Evolutionary conservation across 2,329 filamentous ascomycete species (phyloP).

Genomic region (Exophiala lecanii-corni): DNA sequence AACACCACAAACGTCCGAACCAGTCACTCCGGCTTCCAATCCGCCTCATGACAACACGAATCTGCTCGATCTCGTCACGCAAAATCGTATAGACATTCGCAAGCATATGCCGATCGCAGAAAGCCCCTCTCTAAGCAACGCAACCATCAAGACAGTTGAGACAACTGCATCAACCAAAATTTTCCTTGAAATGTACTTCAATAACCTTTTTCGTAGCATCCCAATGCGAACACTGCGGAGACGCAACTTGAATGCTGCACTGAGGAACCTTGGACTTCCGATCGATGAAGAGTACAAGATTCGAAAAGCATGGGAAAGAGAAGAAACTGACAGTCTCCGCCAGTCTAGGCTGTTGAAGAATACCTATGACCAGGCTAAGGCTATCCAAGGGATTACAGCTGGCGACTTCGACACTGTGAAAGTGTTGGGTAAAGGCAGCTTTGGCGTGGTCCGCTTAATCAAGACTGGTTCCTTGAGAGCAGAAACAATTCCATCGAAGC

Average conservation of each 20-base stretch:
- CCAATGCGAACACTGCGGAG: slow-evolving; percentile 59
- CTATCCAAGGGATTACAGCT: slow-evolving; percentile 48
- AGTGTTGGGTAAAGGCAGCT: slow-evolving; percentile 86
- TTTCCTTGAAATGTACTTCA: slow-evolving; percentile 79
- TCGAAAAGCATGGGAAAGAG: slow-evolving; percentile 56
- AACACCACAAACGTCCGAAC: slow-evolving; percentile 21
- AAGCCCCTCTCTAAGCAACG: neutral
- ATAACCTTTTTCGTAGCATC: slow-evolving; percentile 57
- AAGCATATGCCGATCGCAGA: slow-evolving; percentile 23
- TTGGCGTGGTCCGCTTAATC: slow-evolving; percentile 85
- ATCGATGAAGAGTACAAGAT: slow-evolving; percentile 27
- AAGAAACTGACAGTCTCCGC: slow-evolving; percentile 71
- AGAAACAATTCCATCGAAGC: slow-evolving; percentile 13
- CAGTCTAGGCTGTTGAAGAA: slow-evolving; percentile 66
- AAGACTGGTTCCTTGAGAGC: slow-evolving; percentile 51
- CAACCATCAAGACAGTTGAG: slow-evolving; percentile 60
- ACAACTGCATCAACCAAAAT: slow-evolving; percentile 75
- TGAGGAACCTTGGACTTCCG: slow-evolving; percentile 39
- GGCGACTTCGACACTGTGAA: slow-evolving; percentile 76
- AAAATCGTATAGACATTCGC: slow-evolving; percentile 4
- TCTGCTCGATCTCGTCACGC: slow-evolving; percentile 12
- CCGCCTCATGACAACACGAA: slow-evolving; percentile 10
- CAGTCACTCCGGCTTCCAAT: slow-evolving; percentile 15
- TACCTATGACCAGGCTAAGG: slow-evolving; percentile 43
- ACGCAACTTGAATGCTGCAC: slow-evolving; percentile 57